Evolutionary conservation across 2,329 filamentous ascomycete species (phyloP), one percentile per base, ranked within the genome.

Genomic region (Decorospora gaudefroyi): DNA sequence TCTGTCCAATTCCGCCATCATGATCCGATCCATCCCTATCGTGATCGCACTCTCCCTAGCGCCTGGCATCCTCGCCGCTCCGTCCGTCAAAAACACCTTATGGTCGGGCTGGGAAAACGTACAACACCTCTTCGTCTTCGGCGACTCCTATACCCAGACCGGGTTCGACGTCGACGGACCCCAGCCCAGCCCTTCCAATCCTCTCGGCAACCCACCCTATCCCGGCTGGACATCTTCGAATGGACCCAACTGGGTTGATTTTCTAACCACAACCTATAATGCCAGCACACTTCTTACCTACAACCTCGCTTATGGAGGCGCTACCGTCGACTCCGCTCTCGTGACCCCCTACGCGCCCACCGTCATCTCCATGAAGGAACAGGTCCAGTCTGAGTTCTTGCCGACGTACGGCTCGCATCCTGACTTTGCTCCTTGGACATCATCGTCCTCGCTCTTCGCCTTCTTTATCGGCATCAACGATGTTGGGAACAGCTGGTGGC

Each of bases 131-230:
- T 69, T 68, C 36, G 60, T 69, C 18, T 68, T 69, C 53, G 81
- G 81, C 28, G 78, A 84, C 57, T 83, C 79, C 2, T 84, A 83
- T 67, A 79, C 79, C 1, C 75, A 78, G 49, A 83, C 79, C 2
- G 78, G 78, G 6, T 87, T 86, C 66, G 69, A 83, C 46, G 69
- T 77, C 28, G 74, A 68, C 8, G 71, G 74, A 15, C 65, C 73
- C 0, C 75, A 81, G 25, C 82, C 84, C 1, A 77, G 73, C 6
- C 51, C 72, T 4, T 64, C 68, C 4, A 81, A 83, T 56, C 81
- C 82, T 0, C 70, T 86, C 49, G 83, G 84, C 0, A 87, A 87
- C 55, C 83, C 83, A 0, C 33, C 71, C 0, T 81, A 79, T 49
- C 78, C 76, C 5, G 68, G 67, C 30, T 69, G 55, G 49, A 70